Conservation (phyloP, 2,329 filamentous ascomycete genomes). For the Alternaria gaisen region DNA sequence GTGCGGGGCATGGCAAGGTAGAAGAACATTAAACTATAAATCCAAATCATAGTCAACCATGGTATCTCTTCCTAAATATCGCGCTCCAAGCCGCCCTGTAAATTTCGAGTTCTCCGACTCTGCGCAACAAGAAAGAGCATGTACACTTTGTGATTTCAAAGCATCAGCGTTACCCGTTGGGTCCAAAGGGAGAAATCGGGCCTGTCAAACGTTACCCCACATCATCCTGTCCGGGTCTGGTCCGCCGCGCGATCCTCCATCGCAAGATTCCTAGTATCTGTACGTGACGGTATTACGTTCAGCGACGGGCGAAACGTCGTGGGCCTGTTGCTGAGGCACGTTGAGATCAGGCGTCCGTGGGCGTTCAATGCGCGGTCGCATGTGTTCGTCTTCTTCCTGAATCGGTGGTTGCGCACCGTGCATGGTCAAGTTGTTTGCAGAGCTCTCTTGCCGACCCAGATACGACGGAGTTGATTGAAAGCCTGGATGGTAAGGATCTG, state of each 20-base stretch:
- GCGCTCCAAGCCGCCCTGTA: conserved; percentile 2
- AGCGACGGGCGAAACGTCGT: conserved; percentile 49
- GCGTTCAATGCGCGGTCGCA: conserved; percentile 33
- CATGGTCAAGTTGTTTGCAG: conserved; percentile 57
- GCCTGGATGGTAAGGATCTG: conserved; percentile 43
- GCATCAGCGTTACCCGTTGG: conserved; percentile 11
- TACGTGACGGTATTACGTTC: conserved; percentile 51
- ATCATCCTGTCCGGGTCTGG: conserved; percentile 17
- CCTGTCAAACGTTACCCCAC: conserved; percentile 21
- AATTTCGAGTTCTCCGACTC: not conserved
- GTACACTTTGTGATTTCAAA: conserved; percentile 13
- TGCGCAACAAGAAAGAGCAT: not conserved
- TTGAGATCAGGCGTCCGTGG: conserved; percentile 38
- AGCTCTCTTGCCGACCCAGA: conserved; percentile 55
- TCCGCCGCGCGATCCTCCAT: conserved; percentile 14
- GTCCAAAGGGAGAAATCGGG: conserved; percentile 3
- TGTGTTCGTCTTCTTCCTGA: conserved; percentile 39
- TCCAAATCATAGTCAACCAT: conserved; percentile 12
- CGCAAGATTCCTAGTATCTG: conserved; percentile 40
- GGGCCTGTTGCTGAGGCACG: conserved; percentile 21
- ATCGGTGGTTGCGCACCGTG: conserved; percentile 50
- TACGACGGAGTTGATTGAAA: conserved; percentile 55
- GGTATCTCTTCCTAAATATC: conserved; percentile 22
- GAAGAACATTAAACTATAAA: not conserved
- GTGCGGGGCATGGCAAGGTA: conserved; percentile 17